Conservation (phyloP, 1,284 basidiomycete species). For the Cutaneotrichosporon mucoides region DNA sequence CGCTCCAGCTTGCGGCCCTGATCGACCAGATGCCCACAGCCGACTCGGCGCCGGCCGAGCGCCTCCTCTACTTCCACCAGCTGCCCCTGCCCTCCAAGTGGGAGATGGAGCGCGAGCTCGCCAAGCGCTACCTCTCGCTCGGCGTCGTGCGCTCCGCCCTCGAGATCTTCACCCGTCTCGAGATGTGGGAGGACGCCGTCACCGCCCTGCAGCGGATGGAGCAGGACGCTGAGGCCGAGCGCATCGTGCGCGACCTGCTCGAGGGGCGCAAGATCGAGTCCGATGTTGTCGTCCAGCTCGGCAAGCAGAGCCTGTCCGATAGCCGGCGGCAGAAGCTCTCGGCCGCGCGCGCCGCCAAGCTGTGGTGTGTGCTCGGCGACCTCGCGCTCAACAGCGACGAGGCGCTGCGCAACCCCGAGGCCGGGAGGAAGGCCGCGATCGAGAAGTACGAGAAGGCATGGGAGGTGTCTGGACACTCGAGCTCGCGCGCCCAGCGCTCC, state of each 20-base stretch:
- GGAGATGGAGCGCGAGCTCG: slow-evolving; percentile 87
- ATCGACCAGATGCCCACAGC: slow-evolving; percentile 91
- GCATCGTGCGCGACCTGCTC: slow-evolving; percentile 75
- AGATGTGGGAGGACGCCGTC: slow-evolving; percentile 97
- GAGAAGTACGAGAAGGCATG: slow-evolving; percentile 81
- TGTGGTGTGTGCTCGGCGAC: slow-evolving; percentile 95
- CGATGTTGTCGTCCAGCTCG: slow-evolving; percentile 64
- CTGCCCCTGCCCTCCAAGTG: slow-evolving; percentile 79
- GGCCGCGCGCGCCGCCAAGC: slow-evolving; percentile 73
- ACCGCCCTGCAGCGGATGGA: slow-evolving; percentile 78
- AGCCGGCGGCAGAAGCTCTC: slow-evolving; percentile 58
- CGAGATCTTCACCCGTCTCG: slow-evolving; percentile 83
- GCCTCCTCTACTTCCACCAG: slow-evolving; percentile 71
- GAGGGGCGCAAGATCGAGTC: slow-evolving; percentile 76
- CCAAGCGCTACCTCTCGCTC: slow-evolving; percentile 69
- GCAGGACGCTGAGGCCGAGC: slow-evolving; percentile 66
- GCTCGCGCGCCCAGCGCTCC: slow-evolving; percentile 84
- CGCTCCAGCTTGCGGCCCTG: slow-evolving; percentile 84
- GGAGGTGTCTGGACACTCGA: slow-evolving; percentile 71
- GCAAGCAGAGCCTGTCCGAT: slow-evolving; percentile 54
- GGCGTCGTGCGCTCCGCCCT: slow-evolving; percentile 82
- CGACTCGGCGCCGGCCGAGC: slow-evolving; percentile 60
- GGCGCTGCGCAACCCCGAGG: slow-evolving; percentile 27
- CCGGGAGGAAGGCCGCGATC: slow-evolving; percentile 52
- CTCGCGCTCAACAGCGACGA: slow-evolving; percentile 60